phyloP scores from a whole-genome alignment of 768 basidiomycete genomes.

The Suillus sp. region DNA sequence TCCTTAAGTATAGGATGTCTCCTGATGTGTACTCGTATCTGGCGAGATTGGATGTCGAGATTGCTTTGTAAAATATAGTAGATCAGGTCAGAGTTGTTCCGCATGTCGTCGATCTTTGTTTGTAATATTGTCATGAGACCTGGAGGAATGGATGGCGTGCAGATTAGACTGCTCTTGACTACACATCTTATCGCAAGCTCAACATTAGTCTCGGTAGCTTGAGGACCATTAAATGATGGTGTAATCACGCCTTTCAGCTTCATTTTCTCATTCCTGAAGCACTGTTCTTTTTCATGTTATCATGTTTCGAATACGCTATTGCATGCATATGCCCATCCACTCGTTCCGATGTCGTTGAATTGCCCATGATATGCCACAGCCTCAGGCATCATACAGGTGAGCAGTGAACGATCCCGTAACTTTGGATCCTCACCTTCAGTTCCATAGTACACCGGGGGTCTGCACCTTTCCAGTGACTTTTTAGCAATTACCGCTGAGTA shows the following conservation, averaged over 20 bases:
- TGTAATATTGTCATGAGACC: not conserved
- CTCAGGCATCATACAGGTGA: not conserved
- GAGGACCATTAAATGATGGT: not conserved
- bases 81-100: not conserved
- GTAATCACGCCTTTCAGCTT: not conserved
- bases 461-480: not conserved
- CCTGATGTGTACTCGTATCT: slow-evolving; percentile 89
- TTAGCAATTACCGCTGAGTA: slow-evolving; percentile 28
- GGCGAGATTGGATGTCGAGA: slow-evolving; percentile 83
- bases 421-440: slow-evolving; percentile 4
- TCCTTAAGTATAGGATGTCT: slow-evolving; percentile 87
- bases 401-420: slow-evolving; percentile 1
- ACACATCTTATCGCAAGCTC: too few species aligned
- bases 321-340: not conserved
- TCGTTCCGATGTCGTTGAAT: not conserved
- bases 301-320: not conserved
- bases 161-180: not conserved
- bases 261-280: not conserved
- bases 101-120: not conserved
- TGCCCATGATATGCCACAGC: not conserved
- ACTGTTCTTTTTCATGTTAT: not conserved
- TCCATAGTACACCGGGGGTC: not conserved
- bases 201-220: not conserved
- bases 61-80: slow-evolving; percentile 53
- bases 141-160: not conserved